A percentile compares a stretch with the other conserved stretches of the same genome.
Evolutionary conservation across 2,329 filamentous ascomycete genomes (phyloP).

Genomic region (Ophiosphaerella herpotricha): DNA sequence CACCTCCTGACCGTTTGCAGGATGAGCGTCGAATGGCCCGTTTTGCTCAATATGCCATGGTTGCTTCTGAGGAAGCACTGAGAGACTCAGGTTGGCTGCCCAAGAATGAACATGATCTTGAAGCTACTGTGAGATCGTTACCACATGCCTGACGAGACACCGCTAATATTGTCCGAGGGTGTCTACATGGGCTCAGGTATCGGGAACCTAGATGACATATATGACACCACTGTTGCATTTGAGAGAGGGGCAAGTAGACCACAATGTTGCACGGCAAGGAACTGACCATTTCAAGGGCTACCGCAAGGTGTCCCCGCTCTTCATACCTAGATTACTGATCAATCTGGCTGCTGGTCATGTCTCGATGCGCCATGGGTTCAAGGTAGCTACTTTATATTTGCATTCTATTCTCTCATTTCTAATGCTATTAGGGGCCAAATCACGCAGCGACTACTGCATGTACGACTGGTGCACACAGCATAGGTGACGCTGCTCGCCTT

Average conservation of each 20-base stretch:
- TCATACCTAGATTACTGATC: constrained; percentile 90
- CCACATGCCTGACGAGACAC: not conserved
- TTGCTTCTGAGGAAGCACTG: constrained; percentile 83
- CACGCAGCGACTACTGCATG: constrained; percentile 93
- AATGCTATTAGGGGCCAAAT: constrained; percentile 71
- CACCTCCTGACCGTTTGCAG: constrained; percentile 44
- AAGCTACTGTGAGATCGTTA: constrained; percentile 64
- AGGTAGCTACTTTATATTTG: constrained; percentile 43
- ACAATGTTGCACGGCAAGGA: not conserved
- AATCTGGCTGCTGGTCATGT: constrained; percentile 95
- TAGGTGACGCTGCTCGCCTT: constrained; percentile 91
- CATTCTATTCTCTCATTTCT: constrained; percentile 1
- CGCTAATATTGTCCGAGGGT: constrained; percentile 56
- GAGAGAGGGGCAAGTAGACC: constrained; percentile 66
- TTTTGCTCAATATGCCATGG: constrained; percentile 90
- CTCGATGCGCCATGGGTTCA: constrained; percentile 88
- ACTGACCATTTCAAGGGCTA: constrained; percentile 67
- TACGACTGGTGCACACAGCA: constrained; percentile 91
- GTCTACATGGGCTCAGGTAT: constrained; percentile 95
- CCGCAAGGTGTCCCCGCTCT: constrained; percentile 88
- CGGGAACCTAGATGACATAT: constrained; percentile 89
- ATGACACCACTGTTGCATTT: constrained; percentile 78
- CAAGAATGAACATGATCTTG: constrained; percentile 62
- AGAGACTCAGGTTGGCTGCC: constrained; percentile 79
- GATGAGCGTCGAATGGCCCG: constrained; percentile 80